phyloP scores from a whole-genome alignment of 2,329 filamentous ascomycete species.

The Parastagonospora nodorum region DNA sequence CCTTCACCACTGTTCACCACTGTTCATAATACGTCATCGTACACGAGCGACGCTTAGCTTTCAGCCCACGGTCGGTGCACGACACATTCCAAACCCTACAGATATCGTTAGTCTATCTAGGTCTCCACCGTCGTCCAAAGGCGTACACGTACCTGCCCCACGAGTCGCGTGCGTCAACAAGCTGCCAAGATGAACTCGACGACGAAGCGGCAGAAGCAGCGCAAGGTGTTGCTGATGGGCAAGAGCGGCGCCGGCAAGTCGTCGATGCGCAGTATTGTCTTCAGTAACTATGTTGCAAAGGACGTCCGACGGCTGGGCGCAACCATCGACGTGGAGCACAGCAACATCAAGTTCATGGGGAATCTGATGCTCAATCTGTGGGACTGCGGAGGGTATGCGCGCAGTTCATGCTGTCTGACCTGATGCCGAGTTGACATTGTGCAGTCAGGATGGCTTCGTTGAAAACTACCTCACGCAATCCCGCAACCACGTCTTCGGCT shows the following conservation, averaged over 20 bases:
- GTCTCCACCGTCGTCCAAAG: no score
- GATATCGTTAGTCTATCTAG: no score
- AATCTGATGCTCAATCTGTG: slow-evolving; percentile 97
- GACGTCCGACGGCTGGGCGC: slow-evolving; percentile 91
- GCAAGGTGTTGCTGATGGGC: slow-evolving; percentile 68
- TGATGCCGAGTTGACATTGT: slow-evolving; percentile 10
- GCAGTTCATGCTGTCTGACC: not conserved
- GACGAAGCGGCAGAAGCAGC: slow-evolving; percentile 57
- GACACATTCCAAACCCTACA: no score
- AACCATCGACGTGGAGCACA: slow-evolving; percentile 97
- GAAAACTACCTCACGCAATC: slow-evolving; percentile 97
- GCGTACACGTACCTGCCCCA: not conserved
- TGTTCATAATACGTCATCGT: slow-evolving; percentile 23
- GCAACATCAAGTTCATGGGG: slow-evolving; percentile 97
- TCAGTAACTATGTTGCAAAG: slow-evolving; percentile 97
- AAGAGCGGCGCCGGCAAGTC: slow-evolving; percentile 98
- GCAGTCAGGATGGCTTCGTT: slow-evolving; percentile 94
- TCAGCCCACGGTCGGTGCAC: not conserved
- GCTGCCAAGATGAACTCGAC: slow-evolving; percentile 40
- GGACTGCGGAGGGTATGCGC: slow-evolving; percentile 86
- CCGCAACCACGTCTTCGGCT: slow-evolving; percentile 93
- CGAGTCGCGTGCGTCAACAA: not conserved
- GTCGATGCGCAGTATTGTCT: slow-evolving; percentile 98
- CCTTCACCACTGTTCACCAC: not conserved
- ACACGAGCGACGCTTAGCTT: not conserved